Evolutionary conservation across 192 early-diverging fungal genomes (phyloP).

Genomic region (Entomortierella beljakovae): DNA sequence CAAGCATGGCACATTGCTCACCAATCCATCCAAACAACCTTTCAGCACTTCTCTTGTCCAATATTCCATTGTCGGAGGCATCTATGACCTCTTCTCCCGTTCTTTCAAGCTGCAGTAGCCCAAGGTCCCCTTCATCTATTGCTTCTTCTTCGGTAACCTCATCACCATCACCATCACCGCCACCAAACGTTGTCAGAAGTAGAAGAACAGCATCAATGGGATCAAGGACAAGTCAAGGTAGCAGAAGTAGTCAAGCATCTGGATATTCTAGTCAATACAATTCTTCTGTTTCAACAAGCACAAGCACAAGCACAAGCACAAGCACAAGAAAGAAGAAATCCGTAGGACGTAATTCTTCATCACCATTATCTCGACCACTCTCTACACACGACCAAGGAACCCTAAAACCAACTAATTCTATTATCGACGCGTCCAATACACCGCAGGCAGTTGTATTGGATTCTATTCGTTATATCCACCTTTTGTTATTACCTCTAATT

Average conservation of each 20-base stretch:
- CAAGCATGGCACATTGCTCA: constrained; percentile 50
- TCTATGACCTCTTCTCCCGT: constrained; percentile 30
- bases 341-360: neutral
- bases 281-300: neutral
- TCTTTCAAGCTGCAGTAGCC: constrained; percentile 31
- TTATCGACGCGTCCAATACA: constrained; percentile 1
- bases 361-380: constrained; percentile 13
- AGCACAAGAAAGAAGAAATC: neutral
- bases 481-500: constrained; percentile 33
- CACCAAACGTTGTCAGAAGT: constrained; percentile 8
- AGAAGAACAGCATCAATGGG: constrained; percentile 30
- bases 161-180: constrained; percentile 33
- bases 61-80: constrained; percentile 16
- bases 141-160: constrained; percentile 7
- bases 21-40: constrained; percentile 34
- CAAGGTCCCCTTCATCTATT: constrained; percentile 22
- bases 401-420: neutral
- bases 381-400: neutral
- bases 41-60: constrained; percentile 26
- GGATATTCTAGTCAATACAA: constrained; percentile 4
- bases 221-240: constrained; percentile 33
- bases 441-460: constrained; percentile 21
- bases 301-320: neutral
- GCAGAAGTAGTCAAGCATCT: constrained; percentile 9
- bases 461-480: constrained; percentile 38